phyloP scores from a whole-genome alignment of 2,329 filamentous ascomycete genomes.

The Aspergillus melleus region DNA sequence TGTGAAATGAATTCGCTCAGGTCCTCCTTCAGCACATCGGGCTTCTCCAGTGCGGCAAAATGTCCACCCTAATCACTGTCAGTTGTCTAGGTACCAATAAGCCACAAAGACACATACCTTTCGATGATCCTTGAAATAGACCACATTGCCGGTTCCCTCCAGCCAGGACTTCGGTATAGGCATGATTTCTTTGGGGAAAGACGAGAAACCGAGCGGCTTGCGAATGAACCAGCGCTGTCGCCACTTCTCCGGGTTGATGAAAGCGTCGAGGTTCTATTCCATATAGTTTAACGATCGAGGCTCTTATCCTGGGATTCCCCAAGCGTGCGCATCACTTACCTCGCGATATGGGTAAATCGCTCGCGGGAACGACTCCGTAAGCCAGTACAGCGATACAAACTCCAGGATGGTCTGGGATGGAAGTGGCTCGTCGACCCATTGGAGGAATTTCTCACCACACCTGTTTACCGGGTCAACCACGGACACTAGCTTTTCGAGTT shows the following conservation, averaged over 20 bases:
- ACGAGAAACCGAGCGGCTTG: constrained; percentile 50
- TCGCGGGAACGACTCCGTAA: constrained; percentile 39
- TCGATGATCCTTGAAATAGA: constrained; percentile 37
- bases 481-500: neutral
- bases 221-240: constrained; percentile 26
- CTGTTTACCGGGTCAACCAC: constrained; percentile 22
- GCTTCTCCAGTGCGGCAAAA: constrained; percentile 51
- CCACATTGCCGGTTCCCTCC: constrained; percentile 38
- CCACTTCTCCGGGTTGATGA: neutral
- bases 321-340: constrained; percentile 7
- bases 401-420: constrained; percentile 34
- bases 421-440: constrained; percentile 38
- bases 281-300: neutral
- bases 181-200: constrained; percentile 46
- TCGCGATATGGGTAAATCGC: constrained; percentile 36
- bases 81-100: neutral
- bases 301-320: too few relatives aligned
- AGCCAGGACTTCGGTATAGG: constrained; percentile 41
- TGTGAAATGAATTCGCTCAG: constrained; percentile 38
- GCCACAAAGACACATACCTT: constrained; percentile 24
- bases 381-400: constrained; percentile 38
- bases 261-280: neutral
- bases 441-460: constrained; percentile 40
- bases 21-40: constrained; percentile 45
- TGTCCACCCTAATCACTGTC: constrained; percentile 48